Percentiles rank a stretch among this genome's conserved stretches.
Conservation (phyloP, 2,329 filamentous ascomycete genomes). For the Arthroderma sp. region DNA sequence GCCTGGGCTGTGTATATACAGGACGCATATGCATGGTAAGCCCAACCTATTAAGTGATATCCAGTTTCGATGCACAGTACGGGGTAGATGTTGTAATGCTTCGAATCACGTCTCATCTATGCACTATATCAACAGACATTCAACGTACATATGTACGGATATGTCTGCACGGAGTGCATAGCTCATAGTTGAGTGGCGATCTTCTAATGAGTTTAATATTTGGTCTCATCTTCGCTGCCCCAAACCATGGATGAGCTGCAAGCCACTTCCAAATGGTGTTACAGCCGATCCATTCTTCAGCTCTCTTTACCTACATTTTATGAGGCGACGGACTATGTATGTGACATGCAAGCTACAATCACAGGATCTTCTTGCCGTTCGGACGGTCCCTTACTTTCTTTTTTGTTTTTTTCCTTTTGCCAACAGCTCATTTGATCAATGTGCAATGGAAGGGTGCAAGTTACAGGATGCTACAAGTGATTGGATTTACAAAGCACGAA, state of each 20-base stretch:
- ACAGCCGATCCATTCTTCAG: constrained; percentile 2
- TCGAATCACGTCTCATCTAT: not conserved
- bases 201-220: not conserved
- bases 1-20: not conserved
- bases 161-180: not conserved
- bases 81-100: not conserved
- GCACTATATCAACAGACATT: not conserved
- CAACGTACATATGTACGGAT: not conserved
- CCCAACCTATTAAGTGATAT: not conserved
- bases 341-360: constrained; percentile 4
- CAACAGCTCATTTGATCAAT: not conserved
- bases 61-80: too few relatives aligned
- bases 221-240: not conserved
- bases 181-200: not conserved
- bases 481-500: not conserved
- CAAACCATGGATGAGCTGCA: not conserved
- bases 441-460: not conserved
- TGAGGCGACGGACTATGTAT: not conserved
- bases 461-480: not conserved
- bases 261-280: constrained; percentile 1
- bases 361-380: not conserved
- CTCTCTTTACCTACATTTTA: not conserved
- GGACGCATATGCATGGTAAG: not conserved
- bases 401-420: not conserved
- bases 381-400: not conserved